Evolutionary conservation across 2,329 filamentous ascomycete species (phyloP).

Genomic region (Penicillium sp.): DNA sequence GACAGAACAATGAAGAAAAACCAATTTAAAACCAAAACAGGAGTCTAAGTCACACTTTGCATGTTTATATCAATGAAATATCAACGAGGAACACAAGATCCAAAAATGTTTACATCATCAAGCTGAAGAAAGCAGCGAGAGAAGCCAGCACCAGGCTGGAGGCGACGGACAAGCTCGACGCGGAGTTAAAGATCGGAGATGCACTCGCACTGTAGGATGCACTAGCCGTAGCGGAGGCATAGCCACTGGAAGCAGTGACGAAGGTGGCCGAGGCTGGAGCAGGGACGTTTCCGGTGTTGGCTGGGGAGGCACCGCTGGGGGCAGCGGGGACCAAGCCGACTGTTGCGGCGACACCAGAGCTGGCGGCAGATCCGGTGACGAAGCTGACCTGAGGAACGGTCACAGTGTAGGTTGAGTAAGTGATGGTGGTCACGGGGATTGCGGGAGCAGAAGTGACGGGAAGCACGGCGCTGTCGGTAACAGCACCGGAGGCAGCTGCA

Average conservation of each 20-base stretch:
- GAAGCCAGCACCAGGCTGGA: slow-evolving; percentile 14
- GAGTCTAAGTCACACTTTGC: slow-evolving; percentile 2
- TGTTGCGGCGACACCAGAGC: slow-evolving; percentile 24
- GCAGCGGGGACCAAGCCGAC: slow-evolving; percentile 36
- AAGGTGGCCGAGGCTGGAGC: slow-evolving; percentile 22
- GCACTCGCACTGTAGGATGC: slow-evolving; percentile 10
- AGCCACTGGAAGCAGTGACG: slow-evolving; percentile 7
- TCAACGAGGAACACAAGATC: background rate
- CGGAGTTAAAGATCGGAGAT: slow-evolving; percentile 17
- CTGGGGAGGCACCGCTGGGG: slow-evolving; percentile 19
- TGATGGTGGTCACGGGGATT: slow-evolving; percentile 43
- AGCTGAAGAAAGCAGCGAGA: slow-evolving; percentile 13
- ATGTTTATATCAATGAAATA: slow-evolving; percentile 1
- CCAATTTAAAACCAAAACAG: background rate
- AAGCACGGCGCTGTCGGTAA: slow-evolving; percentile 14
- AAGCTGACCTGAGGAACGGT: slow-evolving; percentile 50
- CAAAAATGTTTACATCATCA: slow-evolving; percentile 11
- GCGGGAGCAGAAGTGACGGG: slow-evolving; percentile 28
- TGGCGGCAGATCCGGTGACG: slow-evolving; percentile 32
- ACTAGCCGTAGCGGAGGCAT: slow-evolving; percentile 2
- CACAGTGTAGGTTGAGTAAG: slow-evolving; percentile 43
- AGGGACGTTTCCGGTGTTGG: slow-evolving; percentile 19
- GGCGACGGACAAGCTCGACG: slow-evolving; percentile 11
- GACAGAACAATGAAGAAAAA: background rate
- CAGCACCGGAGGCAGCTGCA: slow-evolving; percentile 45